Percentiles rank a stretch among this genome's conserved stretches.
Evolutionary conservation across 768 basidiomycete genomes (phyloP).

Genomic region (Psilocybe cyanescens): DNA sequence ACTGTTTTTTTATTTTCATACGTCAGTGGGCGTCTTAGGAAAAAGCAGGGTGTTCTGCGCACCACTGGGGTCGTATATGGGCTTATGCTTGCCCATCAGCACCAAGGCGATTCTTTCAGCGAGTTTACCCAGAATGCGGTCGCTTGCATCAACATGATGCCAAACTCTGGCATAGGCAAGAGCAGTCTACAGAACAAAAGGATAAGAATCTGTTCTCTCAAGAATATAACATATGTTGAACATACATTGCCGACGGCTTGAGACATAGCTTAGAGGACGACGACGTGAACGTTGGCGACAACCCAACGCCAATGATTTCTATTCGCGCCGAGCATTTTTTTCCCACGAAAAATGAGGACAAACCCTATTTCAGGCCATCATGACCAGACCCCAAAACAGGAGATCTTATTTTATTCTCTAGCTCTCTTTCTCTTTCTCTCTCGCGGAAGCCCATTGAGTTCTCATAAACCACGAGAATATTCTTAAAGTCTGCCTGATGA

Average conservation of each 20-base stretch:
- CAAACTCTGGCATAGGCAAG: conserved; percentile 95
- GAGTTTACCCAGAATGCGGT: conserved; percentile 91
- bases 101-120: conserved; percentile 94
- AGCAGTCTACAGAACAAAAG: conserved; percentile 65
- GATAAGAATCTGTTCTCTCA: background rate
- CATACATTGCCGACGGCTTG: conserved; percentile 82
- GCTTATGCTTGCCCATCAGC: conserved; percentile 99
- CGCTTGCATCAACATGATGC: conserved; percentile 93
- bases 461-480: background rate
- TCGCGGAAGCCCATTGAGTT: background rate
- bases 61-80: conserved; percentile 94
- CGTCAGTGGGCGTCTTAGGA: background rate
- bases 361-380: background rate
- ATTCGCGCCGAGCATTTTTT: conserved; percentile 2
- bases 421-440: background rate
- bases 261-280: conserved; percentile 56
- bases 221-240: conserved; percentile 6
- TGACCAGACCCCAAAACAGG: background rate
- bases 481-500: background rate
- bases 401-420: background rate
- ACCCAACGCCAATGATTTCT: background rate
- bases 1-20: conserved; percentile 45
- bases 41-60: conserved; percentile 26
- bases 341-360: conserved; percentile 20
- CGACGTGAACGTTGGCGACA: conserved; percentile 18